Base-by-base conservation (phyloP, 129 eudicot genomes). In the Smallanthus sonchifolius region DNA sequence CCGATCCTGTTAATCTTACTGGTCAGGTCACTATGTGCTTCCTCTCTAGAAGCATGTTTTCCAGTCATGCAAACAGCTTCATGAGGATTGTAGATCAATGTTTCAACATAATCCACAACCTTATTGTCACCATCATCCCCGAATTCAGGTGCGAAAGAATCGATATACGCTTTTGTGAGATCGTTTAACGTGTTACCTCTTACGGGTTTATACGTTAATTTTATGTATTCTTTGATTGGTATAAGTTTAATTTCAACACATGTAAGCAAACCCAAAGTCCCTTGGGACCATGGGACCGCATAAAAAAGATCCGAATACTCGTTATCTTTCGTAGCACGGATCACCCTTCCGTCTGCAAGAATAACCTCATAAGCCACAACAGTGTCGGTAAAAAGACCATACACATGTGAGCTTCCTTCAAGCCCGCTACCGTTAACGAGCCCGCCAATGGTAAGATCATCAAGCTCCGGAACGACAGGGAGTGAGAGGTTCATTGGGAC, bases 211-310 rank as follows among this genome's bases (percentile, higher is more conserved):
- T 92, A 92, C 3, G 91, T 89, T 54, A 92, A 52, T 75, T 73
- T 92, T 86, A 92, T 83, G 84, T 89, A 92, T 77, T 87, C 91
- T 76, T 89, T 89, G 4, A 92, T 62, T 3, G 80, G 85, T 32
- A 87, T 85, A 38, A 92, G 91, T 81, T 89, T 92, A 43, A 92
- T 92, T 80, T 92, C 97, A 2, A 91, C 97, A 24, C 89, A 77
- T 35, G 87, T 90, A 52, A 92, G 96, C 39, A 89, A 75, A 30
- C 97, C 97, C 16, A 92, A 72, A 16, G 97, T 89, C 57, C 97
- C 97, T 79, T 89, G 97, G 57, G 97, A 92, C 97, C 97, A 92
- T 0, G 97, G 97, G 59, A 89, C 77, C 15, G 96, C 89, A 15
- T 89, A 85, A 59, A 89, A 92, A 51, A 92, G 96, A 70, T 89